A percentile compares a stretch with the other conserved stretches of the same genome.
phyloP scores from a whole-genome alignment of 768 basidiomycete species.

The Dioszegia crocea region DNA sequence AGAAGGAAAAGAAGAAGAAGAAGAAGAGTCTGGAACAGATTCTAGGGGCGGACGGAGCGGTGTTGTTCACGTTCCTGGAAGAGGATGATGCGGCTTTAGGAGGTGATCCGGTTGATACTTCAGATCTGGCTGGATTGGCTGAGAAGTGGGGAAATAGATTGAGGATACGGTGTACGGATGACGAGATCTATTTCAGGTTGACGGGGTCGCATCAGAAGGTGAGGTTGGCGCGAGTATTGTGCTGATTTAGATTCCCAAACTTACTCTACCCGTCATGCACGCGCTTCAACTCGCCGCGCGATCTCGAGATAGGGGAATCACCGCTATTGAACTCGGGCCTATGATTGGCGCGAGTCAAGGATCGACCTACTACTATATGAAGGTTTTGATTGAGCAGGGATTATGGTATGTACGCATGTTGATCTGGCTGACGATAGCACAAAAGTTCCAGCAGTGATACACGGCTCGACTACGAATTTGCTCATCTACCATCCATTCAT shows the following conservation, averaged over 20 bases:
- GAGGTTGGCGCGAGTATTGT: not conserved
- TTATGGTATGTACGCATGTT: conserved; percentile 26
- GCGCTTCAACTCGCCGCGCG: conserved; percentile 33
- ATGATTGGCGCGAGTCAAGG: conserved; percentile 38
- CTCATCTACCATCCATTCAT: conserved; percentile 34
- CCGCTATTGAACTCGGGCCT: conserved; percentile 38
- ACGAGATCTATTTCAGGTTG: conserved; percentile 38
- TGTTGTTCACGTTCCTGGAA: conserved; percentile 17
- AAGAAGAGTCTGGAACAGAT: conserved; percentile 7
- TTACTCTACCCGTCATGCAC: conserved; percentile 33
- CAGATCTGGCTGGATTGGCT: conserved; percentile 16
- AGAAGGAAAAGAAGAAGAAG: not conserved
- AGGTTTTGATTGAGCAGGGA: conserved; percentile 23
- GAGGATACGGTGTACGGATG: conserved; percentile 31
- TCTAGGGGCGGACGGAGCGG: not conserved
- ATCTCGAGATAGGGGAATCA: conserved; percentile 38
- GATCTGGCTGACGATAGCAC: conserved; percentile 20
- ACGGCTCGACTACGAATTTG: conserved; percentile 32
- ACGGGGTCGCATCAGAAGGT: conserved; percentile 39
- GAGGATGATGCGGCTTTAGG: conserved; percentile 21
- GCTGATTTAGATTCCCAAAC: conserved; percentile 19
- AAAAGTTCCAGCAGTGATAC: conserved; percentile 29
- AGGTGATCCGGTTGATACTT: conserved; percentile 5
- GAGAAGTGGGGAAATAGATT: conserved; percentile 38
- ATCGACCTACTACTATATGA: conserved; percentile 39